phyloP scores from a whole-genome alignment of 192 early-diverging fungal genomes.

The Podochytrium sp. region DNA sequence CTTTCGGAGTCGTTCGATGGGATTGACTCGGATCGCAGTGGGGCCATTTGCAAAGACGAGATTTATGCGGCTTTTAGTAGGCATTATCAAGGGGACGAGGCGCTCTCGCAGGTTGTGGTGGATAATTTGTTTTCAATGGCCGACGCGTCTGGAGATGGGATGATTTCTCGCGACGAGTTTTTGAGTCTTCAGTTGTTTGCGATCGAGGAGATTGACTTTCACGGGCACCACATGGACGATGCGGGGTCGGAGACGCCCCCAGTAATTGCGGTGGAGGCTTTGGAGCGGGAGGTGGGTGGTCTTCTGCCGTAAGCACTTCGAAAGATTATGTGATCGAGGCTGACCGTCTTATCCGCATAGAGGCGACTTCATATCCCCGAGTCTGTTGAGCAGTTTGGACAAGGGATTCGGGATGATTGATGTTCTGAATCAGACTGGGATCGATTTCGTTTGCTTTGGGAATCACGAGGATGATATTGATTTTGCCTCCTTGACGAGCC shows the following conservation, averaged over 20 bases:
- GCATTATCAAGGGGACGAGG: conserved; percentile 10
- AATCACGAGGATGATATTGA: conserved; percentile 27
- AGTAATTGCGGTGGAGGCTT: neutral
- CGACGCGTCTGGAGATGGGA: conserved; percentile 1
- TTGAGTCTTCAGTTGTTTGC: neutral
- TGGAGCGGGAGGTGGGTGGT: neutral
- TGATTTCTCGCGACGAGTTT: conserved; percentile 7
- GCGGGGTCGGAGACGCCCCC: neutral
- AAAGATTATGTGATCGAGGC: too few relatives aligned
- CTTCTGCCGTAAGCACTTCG: too few relatives aligned
- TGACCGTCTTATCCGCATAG: too few relatives aligned
- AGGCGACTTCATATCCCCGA: conserved; percentile 22
- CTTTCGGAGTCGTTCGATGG: neutral
- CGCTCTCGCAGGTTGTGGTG: neutral
- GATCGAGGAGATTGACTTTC: neutral
- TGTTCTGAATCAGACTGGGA: conserved; percentile 15
- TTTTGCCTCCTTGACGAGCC: neutral
- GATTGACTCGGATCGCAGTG: neutral
- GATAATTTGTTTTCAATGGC: conserved; percentile 24
- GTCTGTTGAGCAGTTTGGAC: conserved; percentile 11
- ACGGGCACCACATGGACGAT: neutral
- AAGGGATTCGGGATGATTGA: conserved; percentile 21
- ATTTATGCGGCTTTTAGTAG: neutral
- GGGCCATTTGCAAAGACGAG: neutral
- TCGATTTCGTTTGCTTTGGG: conserved; percentile 29